These are phyloP conservation scores for Corynascus novoguineensis DNA, from an alignment of 495 filamentous ascomycete species.

Conservation along the genomic window DNA sequence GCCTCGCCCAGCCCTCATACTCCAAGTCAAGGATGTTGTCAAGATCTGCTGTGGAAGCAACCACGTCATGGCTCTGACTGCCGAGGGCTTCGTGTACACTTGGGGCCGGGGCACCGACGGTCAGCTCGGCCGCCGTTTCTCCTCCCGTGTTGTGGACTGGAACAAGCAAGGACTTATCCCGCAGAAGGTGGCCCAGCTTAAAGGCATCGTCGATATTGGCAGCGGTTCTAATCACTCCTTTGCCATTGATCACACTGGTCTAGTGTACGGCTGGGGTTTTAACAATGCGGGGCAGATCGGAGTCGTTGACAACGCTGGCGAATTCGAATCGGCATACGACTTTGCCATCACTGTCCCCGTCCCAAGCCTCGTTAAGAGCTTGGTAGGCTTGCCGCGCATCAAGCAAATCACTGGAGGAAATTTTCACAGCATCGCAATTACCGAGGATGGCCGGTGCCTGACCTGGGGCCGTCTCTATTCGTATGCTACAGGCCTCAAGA, in stretches of 20 bases:
- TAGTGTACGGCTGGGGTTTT: slow-evolving; percentile 75
- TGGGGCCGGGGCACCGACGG: slow-evolving; percentile 65
- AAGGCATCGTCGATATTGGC: slow-evolving; percentile 48
- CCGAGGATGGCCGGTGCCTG: slow-evolving; percentile 4
- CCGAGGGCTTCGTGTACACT: slow-evolving; percentile 53
- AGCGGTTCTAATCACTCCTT: slow-evolving; percentile 63
- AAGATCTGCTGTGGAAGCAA: slow-evolving; percentile 57
- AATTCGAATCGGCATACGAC: slow-evolving; percentile 52
- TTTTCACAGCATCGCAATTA: slow-evolving; percentile 55
- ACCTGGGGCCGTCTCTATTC: slow-evolving; percentile 15
- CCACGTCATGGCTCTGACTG: slow-evolving; percentile 60
- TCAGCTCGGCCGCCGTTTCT: slow-evolving; percentile 53
- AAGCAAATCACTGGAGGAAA: slow-evolving; percentile 42
- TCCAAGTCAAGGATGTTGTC: slow-evolving; percentile 48
- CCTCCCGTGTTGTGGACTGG: slow-evolving; percentile 52
- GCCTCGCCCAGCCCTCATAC: slow-evolving; percentile 7
- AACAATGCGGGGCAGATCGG: slow-evolving; percentile 67
- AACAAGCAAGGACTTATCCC: slow-evolving; percentile 25
- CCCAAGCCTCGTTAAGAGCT: slow-evolving; percentile 1
- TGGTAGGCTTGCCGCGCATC: neutral
- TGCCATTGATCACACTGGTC: slow-evolving; percentile 62
- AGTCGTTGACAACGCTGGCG: slow-evolving; percentile 46
- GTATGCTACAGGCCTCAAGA: slow-evolving; percentile 49
- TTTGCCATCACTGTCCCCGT: slow-evolving; percentile 36
- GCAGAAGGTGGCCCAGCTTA: slow-evolving; percentile 55